Evolutionary conservation across 1,284 basidiomycete species (phyloP).

Genomic region (Paramarasmius palmivorus): DNA sequence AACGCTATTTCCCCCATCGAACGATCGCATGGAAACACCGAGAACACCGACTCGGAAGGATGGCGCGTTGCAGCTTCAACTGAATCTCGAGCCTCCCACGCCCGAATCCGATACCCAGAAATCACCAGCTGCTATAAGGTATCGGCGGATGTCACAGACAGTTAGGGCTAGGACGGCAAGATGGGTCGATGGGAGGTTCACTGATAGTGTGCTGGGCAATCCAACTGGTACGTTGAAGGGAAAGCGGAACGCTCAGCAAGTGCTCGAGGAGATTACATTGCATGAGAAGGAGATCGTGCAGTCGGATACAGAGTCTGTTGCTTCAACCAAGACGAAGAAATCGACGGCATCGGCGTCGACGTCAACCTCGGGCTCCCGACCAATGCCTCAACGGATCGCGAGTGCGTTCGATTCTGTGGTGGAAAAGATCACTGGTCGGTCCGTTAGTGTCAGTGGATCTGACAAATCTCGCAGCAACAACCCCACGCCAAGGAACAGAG

Average conservation of each 20-base stretch:
- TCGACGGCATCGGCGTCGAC: conserved; percentile 14
- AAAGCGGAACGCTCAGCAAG: neutral
- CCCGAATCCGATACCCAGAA: conserved; percentile 13
- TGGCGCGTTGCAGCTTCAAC: conserved; percentile 27
- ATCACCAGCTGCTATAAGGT: conserved; percentile 25
- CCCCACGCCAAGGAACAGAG: conserved; percentile 1
- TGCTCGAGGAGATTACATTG: conserved; percentile 4
- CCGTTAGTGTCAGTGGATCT: neutral
- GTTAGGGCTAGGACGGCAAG: conserved; percentile 50
- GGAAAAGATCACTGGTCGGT: conserved; percentile 34
- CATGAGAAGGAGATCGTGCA: conserved; percentile 3
- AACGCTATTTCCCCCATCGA: neutral
- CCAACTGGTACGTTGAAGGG: neutral
- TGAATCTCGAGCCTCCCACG: conserved; percentile 42
- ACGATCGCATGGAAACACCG: conserved; percentile 11
- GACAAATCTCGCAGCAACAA: neutral
- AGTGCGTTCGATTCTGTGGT: conserved; percentile 42
- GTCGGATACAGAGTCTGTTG: conserved; percentile 13
- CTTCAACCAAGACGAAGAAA: conserved; percentile 13
- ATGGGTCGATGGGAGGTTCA: conserved; percentile 55
- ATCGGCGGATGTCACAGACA: conserved; percentile 52
- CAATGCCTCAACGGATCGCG: conserved; percentile 35
- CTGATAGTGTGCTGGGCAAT: conserved; percentile 26
- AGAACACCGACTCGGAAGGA: conserved; percentile 19
- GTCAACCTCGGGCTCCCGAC: too few relatives aligned